Conservation (phyloP, 2,329 filamentous ascomycete species). For the Aaosphaeria pasadenensis region DNA sequence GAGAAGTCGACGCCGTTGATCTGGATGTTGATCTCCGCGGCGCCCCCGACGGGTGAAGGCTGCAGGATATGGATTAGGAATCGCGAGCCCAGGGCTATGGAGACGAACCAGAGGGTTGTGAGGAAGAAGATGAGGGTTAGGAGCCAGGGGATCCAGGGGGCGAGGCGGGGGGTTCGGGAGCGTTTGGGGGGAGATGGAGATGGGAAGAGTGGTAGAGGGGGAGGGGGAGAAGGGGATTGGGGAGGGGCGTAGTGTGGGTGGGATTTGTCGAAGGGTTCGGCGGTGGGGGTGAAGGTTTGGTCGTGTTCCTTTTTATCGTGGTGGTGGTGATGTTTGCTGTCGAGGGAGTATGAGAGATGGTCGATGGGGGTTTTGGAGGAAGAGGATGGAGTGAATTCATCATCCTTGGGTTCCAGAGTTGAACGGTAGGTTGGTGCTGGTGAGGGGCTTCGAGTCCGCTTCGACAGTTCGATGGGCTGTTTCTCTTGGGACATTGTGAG, state of each 20-base stretch:
- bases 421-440: too few relatives aligned
- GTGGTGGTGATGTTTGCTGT: too few relatives aligned
- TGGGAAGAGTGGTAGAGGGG: not conserved
- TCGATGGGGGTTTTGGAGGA: too few relatives aligned
- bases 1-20: not conserved
- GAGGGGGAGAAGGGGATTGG: not conserved
- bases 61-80: not conserved
- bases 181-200: conserved; percentile 1
- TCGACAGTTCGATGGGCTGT: too few relatives aligned
- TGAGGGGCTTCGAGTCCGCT: too few relatives aligned
- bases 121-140: conserved; percentile 21
- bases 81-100: conserved; percentile 10
- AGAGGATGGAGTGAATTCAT: too few relatives aligned
- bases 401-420: too few relatives aligned
- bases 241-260: not conserved
- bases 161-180: conserved; percentile 5
- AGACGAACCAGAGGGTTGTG: conserved; percentile 18
- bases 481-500: too few relatives aligned
- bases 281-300: not conserved
- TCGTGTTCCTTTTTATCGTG: too few relatives aligned
- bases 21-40: not conserved
- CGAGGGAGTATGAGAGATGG: too few relatives aligned
- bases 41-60: not conserved
- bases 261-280: not conserved
- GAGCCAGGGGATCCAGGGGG: conserved; percentile 20